These are phyloP conservation scores for Rhizophagus sp. DNA, from an alignment of 192 early-diverging fungal genomes.

Conservation along the genomic window DNA sequence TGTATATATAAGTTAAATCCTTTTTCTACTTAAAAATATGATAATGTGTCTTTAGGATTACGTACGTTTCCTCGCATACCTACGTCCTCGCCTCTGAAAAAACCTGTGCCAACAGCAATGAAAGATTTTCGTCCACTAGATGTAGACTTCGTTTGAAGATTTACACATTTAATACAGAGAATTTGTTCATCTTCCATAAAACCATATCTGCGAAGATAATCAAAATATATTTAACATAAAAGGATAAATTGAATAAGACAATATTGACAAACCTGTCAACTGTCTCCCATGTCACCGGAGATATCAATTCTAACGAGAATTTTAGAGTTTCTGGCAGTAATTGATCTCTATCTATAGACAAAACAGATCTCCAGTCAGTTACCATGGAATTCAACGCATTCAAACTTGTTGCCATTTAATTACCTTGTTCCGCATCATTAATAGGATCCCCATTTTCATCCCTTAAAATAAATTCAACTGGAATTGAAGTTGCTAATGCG, in stretches of 20 bases:
- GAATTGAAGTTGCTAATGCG: constrained; percentile 69
- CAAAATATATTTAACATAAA: constrained; percentile 19
- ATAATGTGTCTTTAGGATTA: background rate
- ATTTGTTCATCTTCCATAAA: constrained; percentile 88
- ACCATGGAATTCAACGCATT: constrained; percentile 16
- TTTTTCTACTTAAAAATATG: too few species aligned
- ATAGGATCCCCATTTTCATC: constrained; percentile 65
- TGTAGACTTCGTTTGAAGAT: constrained; percentile 84
- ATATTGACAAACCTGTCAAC: constrained; percentile 64
- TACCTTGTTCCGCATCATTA: constrained; percentile 37
- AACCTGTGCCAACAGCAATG: constrained; percentile 86
- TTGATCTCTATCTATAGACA: constrained; percentile 39
- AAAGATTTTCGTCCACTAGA: constrained; percentile 82
- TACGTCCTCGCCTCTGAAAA: constrained; percentile 89
- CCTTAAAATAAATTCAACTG: constrained; percentile 65
- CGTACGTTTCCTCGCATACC: constrained; percentile 79
- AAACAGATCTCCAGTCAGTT: background rate
- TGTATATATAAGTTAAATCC: too few species aligned
- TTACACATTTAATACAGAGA: constrained; percentile 71
- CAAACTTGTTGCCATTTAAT: background rate
- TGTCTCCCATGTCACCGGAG: constrained; percentile 94
- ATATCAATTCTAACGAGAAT: constrained; percentile 83
- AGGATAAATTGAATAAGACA: constrained; percentile 16
- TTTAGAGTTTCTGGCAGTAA: constrained; percentile 63
- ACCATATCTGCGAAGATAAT: constrained; percentile 39